Percentiles rank a stretch among this genome's conserved stretches.
phyloP scores from a whole-genome alignment of 1,139 yeast genomes.

The Candida sanyaensis region DNA sequence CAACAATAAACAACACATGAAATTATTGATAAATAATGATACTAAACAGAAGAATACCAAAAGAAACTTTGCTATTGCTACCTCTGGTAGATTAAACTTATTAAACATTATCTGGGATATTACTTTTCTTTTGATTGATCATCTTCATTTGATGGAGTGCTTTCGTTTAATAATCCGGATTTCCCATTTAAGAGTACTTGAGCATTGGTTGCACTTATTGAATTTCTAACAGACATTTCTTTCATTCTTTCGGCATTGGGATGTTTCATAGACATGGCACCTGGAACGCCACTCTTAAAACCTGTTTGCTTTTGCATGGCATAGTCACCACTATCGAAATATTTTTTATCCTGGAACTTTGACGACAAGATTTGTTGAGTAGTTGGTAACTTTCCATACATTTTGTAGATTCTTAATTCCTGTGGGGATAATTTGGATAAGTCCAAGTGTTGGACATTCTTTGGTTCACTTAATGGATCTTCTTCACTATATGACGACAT shows the following conservation, averaged over 20 bases:
- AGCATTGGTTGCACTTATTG: conserved; percentile 47
- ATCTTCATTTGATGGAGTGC: conserved; percentile 32
- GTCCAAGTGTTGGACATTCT: conserved; percentile 51
- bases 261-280: conserved; percentile 37
- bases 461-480: conserved; percentile 51
- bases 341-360: conserved; percentile 85
- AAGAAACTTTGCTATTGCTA: no score
- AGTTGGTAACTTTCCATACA: conserved; percentile 90
- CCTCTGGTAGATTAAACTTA: not conserved
- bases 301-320: conserved; percentile 74
- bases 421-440: conserved; percentile 63
- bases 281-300: conserved; percentile 15
- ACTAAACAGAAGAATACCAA: not conserved
- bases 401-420: conserved; percentile 66
- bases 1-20: no score
- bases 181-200: conserved; percentile 50
- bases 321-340: conserved; percentile 96
- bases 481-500: conserved; percentile 28
- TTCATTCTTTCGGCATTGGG: conserved; percentile 53
- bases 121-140: conserved; percentile 1
- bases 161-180: conserved; percentile 46
- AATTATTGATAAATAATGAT: not conserved
- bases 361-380: conserved; percentile 79
- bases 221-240: conserved; percentile 48
- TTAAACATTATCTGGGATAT: not conserved